phyloP scores from a whole-genome alignment of 2,329 filamentous ascomycete species.

The Neonectria ditissima region DNA sequence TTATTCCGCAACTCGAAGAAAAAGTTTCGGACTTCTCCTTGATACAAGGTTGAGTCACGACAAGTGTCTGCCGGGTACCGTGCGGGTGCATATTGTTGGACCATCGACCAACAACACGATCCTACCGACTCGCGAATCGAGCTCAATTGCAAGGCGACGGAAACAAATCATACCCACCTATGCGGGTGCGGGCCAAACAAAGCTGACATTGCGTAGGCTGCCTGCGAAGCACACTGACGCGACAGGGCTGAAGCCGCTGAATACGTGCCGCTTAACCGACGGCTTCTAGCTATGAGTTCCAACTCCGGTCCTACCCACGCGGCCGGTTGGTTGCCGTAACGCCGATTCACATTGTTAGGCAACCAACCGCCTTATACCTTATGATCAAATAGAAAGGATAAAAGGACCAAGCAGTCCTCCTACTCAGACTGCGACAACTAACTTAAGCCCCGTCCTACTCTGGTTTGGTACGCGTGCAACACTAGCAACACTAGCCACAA shows the following conservation, averaged over 20 bases:
- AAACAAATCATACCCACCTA: neutral
- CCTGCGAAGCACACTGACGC: constrained; percentile 7
- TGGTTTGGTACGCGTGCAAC: neutral
- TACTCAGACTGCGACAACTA: neutral
- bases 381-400: neutral
- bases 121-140: neutral
- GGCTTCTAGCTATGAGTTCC: constrained; percentile 5
- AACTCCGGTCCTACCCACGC: constrained; percentile 18
- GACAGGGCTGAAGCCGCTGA: constrained; percentile 32
- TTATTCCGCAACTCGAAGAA: neutral
- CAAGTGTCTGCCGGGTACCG: neutral
- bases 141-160: neutral
- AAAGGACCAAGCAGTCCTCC: neutral
- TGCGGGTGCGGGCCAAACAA: neutral
- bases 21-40: neutral
- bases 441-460: neutral
- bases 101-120: constrained; percentile 8
- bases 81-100: neutral
- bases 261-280: constrained; percentile 32
- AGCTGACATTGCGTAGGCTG: neutral
- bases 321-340: neutral
- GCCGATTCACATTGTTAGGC: neutral
- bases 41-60: neutral
- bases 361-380: neutral
- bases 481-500: constrained; percentile 3